Evolutionary conservation across 2,329 filamentous ascomycete species (phyloP), one percentile per base, ranked within the genome.

Genomic region (Aaosphaeria arxii): DNA sequence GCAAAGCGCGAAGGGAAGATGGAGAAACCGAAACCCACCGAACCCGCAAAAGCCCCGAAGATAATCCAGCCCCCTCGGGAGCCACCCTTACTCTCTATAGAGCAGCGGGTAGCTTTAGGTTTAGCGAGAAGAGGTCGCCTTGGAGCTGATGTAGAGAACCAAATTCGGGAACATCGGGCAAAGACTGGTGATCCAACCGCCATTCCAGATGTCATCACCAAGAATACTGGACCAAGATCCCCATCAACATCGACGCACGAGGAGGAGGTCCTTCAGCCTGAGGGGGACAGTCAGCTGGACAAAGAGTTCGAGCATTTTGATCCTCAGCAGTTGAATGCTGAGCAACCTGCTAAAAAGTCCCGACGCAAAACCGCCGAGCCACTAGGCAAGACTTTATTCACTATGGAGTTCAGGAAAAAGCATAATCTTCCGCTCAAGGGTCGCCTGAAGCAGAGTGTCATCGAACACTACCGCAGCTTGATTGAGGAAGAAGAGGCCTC

Each of bases 111-210:
- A 3, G 50, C 55, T 6, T 42, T 67, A 13, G 62, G 64, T 2
- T 40, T 66, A 40, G 53, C 61, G 40, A 43, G 51, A 6, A 57
- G 50, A 42, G 64, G 62, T 24, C 59, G 65, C 7, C 50, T 68
- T 29, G 57, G 54, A 30, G 51, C 52, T 11, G 50, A 53, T 7
- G 50, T 59, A 11, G 57, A 64, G 41, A 43, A 55, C 7, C 63
- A 67, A 43, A 62, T 69, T 28, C 49, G 55, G 41, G 59, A 53
- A 7, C 53, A 69, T 48, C 62, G 64, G 6, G 49, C 55, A 32
- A 49, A 49, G 32, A 58, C 55, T 6, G 49, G 50, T 6, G 47
- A 58, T 47, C 61, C 63, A 9, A 43, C 38, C 2, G 47, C 53
- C 11, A 30, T 64, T 32, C 62, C 63, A 2, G 56, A 61, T 11